A percentile compares a stretch with the other conserved stretches of the same genome.
These are phyloP conservation scores for Nakaseomyces sp. DNA, from an alignment of 1,139 yeast genomes.

Conservation along the genomic window DNA sequence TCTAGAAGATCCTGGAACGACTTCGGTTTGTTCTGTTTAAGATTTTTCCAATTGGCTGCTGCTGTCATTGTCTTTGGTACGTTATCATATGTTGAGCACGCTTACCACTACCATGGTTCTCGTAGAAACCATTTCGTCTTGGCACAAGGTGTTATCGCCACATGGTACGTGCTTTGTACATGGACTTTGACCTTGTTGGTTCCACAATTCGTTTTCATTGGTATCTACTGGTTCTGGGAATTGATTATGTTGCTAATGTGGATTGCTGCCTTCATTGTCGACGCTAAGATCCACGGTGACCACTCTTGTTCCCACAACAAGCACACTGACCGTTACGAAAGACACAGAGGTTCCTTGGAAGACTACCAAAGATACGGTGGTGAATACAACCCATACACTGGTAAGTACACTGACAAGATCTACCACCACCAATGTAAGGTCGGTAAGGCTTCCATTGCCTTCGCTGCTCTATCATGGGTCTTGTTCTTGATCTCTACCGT, in stretches of 20 bases:
- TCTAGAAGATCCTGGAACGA: background rate
- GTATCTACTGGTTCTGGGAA: slow-evolving; percentile 17
- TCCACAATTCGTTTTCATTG: slow-evolving; percentile 17
- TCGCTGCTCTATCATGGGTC: slow-evolving; percentile 29
- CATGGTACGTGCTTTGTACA: slow-evolving; percentile 16
- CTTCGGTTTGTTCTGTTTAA: slow-evolving; percentile 6
- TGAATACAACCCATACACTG: slow-evolving; percentile 18
- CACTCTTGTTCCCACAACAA: slow-evolving; percentile 14
- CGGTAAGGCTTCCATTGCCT: slow-evolving; percentile 32
- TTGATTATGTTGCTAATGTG: slow-evolving; percentile 18
- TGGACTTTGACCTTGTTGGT: slow-evolving; percentile 10
- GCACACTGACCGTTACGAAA: slow-evolving; percentile 10
- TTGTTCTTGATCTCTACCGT: slow-evolving; percentile 22
- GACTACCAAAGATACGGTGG: slow-evolving; percentile 12
- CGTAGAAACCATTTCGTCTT: slow-evolving; percentile 22
- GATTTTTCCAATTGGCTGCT: slow-evolving; percentile 18
- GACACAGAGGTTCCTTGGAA: slow-evolving; percentile 15
- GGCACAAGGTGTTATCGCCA: slow-evolving; percentile 21
- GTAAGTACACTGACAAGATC: slow-evolving; percentile 13
- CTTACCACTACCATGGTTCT: slow-evolving; percentile 15
- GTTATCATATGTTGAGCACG: slow-evolving; percentile 16
- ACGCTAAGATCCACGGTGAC: slow-evolving; percentile 21
- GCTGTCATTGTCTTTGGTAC: slow-evolving; percentile 23
- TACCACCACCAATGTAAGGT: slow-evolving; percentile 23
- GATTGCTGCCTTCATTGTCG: slow-evolving; percentile 24